Conservation (phyloP, 257 asterid genomes). For the Fraxinus pennsylvanica region DNA sequence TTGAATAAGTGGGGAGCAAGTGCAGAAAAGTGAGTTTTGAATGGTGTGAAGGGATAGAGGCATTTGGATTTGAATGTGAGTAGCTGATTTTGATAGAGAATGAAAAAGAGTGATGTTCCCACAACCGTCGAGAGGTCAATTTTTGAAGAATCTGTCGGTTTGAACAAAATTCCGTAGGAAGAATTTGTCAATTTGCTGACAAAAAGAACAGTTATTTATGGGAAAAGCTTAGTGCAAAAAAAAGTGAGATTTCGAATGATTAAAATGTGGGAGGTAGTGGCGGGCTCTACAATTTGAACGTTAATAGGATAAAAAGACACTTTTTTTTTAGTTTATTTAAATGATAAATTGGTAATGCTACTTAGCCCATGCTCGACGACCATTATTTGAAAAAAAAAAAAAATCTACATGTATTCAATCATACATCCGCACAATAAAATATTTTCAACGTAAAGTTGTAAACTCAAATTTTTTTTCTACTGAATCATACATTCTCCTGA, state of each 20-base stretch:
- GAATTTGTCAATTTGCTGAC: background rate
- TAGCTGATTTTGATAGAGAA: slow-evolving; percentile 28
- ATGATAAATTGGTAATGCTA: too few species aligned
- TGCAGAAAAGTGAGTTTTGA: slow-evolving; percentile 35
- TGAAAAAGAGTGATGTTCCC: slow-evolving; percentile 27
- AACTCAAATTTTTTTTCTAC: too few species aligned
- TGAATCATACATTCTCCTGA: too few species aligned
- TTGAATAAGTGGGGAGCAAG: slow-evolving; percentile 34
- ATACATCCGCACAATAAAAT: too few species aligned
- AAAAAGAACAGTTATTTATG: background rate
- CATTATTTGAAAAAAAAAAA: too few species aligned
- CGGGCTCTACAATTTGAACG: slow-evolving; percentile 51
- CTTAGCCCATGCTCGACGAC: too few species aligned
- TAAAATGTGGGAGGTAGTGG: slow-evolving; percentile 26
- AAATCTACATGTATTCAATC: too few species aligned
- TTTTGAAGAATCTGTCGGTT: slow-evolving; percentile 32
- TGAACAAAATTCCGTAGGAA: background rate
- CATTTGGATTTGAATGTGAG: slow-evolving; percentile 19
- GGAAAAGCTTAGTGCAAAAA: background rate
- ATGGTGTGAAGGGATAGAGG: slow-evolving; percentile 37
- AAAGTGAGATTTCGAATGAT: background rate
- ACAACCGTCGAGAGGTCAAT: slow-evolving; percentile 38
- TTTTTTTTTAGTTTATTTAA: too few species aligned
- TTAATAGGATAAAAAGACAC: slow-evolving; percentile 10
- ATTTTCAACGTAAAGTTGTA: too few species aligned